Base-by-base conservation (phyloP, 176 grass and related monocot species). In the Aegilops sharonensis region DNA sequence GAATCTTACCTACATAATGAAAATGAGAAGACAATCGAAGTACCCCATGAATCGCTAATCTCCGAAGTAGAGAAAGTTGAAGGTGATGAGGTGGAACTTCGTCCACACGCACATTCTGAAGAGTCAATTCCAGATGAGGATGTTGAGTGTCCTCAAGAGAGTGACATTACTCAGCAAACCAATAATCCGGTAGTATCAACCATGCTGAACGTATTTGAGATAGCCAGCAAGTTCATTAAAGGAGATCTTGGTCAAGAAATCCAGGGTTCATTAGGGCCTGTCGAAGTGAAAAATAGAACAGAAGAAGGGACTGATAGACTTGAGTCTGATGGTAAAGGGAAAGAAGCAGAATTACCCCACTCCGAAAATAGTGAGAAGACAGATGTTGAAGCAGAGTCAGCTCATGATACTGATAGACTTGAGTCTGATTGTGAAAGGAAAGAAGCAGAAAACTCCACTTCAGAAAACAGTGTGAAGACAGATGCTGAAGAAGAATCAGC, bases 221-320 rank as follows among this genome's bases (percentile, higher is more conserved):
- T 59, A 65, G 82, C 88, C 71, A 84, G 75, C 71, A 86, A 78
- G 52, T 85, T 78, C 40, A 85, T 86, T 9, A 78, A 93, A 89
- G 78, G 88, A 69, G 89, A 87, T 9, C 30, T 83, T 30, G 85
- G 77, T 68, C 84, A 89, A 89, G 79, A 81, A 83, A 56, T 37
- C 35, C 71, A 75, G 54, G 81, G 77, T 50, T 85, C 75, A 75
- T 24, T 21, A 64, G 56, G 21, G 37, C 66, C 68, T 79, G 52
- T n/a, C 21, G 67, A 91, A 80, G 32, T 67, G 18, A 56, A 83
- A 61, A 76, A 73, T 40, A 47, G 42, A 23, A 79, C 71, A 64
- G 65, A 78, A 87, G 72, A 52, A 84, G 29, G 32, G 61, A 54
- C 5, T 21, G 36, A 60, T 76, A 24, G 13, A 50, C 66, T 25